phyloP scores from a whole-genome alignment of 1,139 yeast species.

The Hyphopichia khmerensis region DNA sequence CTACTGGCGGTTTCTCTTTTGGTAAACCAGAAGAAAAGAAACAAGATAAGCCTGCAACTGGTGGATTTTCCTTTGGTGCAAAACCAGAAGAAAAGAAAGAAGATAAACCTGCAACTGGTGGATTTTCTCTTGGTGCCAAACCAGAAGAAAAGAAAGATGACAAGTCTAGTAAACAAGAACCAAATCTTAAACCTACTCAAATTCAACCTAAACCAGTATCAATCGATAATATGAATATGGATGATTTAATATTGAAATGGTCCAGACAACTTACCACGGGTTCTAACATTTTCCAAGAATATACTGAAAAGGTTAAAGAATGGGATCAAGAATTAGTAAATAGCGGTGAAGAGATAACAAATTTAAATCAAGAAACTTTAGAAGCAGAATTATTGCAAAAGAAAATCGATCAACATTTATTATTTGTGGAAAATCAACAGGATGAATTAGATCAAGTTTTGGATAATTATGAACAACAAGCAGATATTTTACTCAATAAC shows the following conservation, averaged over 20 bases:
- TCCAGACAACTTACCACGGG: constrained; percentile 78
- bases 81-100: constrained; percentile 18
- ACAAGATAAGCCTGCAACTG: constrained; percentile 13
- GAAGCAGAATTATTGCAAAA: constrained; percentile 84
- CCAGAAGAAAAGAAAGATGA: constrained; percentile 17
- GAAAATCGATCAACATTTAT: constrained; percentile 82
- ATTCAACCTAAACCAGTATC: constrained; percentile 72
- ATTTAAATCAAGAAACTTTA: constrained; percentile 73
- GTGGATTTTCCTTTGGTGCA: constrained; percentile 19
- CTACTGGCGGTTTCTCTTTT: constrained; percentile 7
- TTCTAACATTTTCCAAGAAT: constrained; percentile 71
- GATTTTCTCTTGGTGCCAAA: constrained; percentile 25
- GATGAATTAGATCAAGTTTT: constrained; percentile 82
- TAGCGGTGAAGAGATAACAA: constrained; percentile 83
- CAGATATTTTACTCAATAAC: constrained; percentile 55
- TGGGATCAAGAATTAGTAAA: constrained; percentile 86
- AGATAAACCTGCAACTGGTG: constrained; percentile 12
- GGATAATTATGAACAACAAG: constrained; percentile 83
- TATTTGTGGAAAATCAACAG: constrained; percentile 88
- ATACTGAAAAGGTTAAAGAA: constrained; percentile 68
- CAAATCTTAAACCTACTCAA: constrained; percentile 42
- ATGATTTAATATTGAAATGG: constrained; percentile 92
- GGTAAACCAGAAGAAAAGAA: constrained; percentile 11
- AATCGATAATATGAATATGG: constrained; percentile 86
- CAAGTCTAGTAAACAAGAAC: constrained; percentile 20